Conservation (phyloP, 441 rosid genomes). For the Jatropha podagrica region DNA sequence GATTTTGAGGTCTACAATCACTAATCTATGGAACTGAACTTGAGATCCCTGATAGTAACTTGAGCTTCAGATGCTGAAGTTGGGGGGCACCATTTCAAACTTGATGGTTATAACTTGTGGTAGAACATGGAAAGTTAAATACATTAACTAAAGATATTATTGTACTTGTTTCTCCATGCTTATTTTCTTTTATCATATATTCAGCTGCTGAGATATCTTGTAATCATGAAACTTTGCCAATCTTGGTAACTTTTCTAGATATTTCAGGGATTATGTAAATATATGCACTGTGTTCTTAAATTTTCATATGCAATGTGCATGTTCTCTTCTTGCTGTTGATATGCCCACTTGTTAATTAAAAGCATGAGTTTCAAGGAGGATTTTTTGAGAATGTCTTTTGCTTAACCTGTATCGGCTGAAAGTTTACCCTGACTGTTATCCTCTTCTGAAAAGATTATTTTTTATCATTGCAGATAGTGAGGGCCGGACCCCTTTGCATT, state of each 20-base stretch:
- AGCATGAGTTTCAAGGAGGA: not conserved
- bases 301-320: not conserved
- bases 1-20: not conserved
- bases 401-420: not conserved
- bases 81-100: not conserved
- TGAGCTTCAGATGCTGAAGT: not conserved
- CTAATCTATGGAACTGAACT: not conserved
- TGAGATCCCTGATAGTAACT: not conserved
- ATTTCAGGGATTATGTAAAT: not conserved
- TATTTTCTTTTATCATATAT: not conserved
- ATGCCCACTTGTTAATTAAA: not conserved
- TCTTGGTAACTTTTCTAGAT: not conserved
- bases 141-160: not conserved
- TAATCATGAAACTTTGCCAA: not conserved
- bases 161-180: not conserved
- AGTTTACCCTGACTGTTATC: conserved; percentile 1
- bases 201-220: conserved; percentile 1
- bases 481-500: conserved; percentile 91
- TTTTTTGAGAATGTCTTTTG: not conserved
- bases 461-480: conserved; percentile 71
- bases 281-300: not conserved
- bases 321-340: not conserved
- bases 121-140: not conserved
- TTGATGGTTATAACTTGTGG: not conserved
- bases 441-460: conserved; percentile 18